These are phyloP conservation scores for Aspergillus proliferans DNA, from an alignment of 2,329 filamentous ascomycete genomes.

Conservation along the genomic window DNA sequence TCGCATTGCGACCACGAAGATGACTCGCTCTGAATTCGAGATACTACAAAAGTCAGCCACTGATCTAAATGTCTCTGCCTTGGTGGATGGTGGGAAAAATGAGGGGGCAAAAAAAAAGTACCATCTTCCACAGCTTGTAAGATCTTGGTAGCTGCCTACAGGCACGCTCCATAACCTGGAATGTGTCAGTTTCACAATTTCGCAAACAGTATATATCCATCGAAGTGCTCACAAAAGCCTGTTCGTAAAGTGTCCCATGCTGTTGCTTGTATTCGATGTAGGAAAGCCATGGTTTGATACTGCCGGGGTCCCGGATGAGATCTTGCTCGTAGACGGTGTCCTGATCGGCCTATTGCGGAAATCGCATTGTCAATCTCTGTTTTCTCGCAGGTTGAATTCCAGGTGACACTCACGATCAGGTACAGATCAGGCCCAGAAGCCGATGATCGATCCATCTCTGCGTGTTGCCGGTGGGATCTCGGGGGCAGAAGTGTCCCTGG, in stretches of 20 bases:
- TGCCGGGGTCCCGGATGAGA: conserved; percentile 75
- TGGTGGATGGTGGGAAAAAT: conserved; percentile 3
- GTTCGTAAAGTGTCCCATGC: conserved; percentile 77
- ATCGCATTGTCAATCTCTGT: conserved; percentile 29
- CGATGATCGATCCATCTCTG: conserved; percentile 37
- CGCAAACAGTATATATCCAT: not conserved
- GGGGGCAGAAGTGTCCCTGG: conserved; percentile 45
- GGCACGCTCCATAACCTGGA: conserved; percentile 73
- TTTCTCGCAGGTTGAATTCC: conserved; percentile 9
- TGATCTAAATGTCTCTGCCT: conserved; percentile 3
- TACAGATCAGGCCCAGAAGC: conserved; percentile 40
- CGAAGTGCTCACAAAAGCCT: conserved; percentile 57
- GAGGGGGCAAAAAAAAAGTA: conserved; percentile 31
- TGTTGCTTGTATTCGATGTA: conserved; percentile 88
- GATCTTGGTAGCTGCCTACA: conserved; percentile 85
- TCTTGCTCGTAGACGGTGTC: conserved; percentile 97
- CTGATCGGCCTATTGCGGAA: conserved; percentile 61
- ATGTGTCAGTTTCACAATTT: conserved; percentile 5
- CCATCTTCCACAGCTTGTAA: conserved; percentile 98
- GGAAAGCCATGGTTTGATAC: conserved; percentile 87
- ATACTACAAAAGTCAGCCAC: conserved; percentile 53
- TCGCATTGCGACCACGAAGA: conserved; percentile 74
- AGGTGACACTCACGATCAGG: conserved; percentile 35
- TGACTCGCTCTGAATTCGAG: conserved; percentile 78
- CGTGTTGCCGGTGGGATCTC: conserved; percentile 39